A percentile compares a stretch with the other conserved stretches of the same genome.
Evolutionary conservation across 2,329 filamentous ascomycete genomes (phyloP).

Genomic region (Cytospora paraplurivora): DNA sequence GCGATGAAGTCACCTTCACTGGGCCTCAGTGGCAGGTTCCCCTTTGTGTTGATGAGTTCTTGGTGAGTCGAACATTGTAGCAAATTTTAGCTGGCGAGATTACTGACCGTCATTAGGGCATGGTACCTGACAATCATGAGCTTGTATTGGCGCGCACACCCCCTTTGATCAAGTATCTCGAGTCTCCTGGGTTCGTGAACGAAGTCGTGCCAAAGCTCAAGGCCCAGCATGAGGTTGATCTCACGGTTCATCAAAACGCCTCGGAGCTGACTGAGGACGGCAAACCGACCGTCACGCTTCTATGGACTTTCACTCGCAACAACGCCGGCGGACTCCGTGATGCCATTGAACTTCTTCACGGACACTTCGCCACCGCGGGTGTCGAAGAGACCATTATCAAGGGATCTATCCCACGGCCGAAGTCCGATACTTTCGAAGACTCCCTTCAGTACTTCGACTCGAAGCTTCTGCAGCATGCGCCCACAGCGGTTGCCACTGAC

Average conservation of each 20-base stretch:
- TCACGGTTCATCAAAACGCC: constrained; percentile 69
- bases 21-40: constrained; percentile 98
- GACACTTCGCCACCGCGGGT: constrained; percentile 82
- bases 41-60: constrained; percentile 91
- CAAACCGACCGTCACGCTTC: constrained; percentile 61
- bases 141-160: constrained; percentile 77
- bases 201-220: constrained; percentile 84
- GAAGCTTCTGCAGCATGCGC: constrained; percentile 91
- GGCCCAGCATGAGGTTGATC: constrained; percentile 87
- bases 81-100: neutral
- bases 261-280: constrained; percentile 61
- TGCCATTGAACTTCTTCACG: constrained; percentile 91
- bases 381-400: constrained; percentile 87
- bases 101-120: constrained; percentile 61
- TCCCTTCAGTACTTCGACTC: constrained; percentile 96
- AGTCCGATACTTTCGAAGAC: constrained; percentile 98
- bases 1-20: constrained; percentile 92
- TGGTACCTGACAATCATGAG: constrained; percentile 96
- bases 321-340: constrained; percentile 94
- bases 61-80: constrained; percentile 55
- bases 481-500: constrained; percentile 76
- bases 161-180: constrained; percentile 78
- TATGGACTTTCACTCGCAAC: constrained; percentile 90
- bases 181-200: constrained; percentile 76
- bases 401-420: constrained; percentile 94